Base-by-base conservation (phyloP, 768 basidiomycete genomes). In the Tylopilus sp. region DNA sequence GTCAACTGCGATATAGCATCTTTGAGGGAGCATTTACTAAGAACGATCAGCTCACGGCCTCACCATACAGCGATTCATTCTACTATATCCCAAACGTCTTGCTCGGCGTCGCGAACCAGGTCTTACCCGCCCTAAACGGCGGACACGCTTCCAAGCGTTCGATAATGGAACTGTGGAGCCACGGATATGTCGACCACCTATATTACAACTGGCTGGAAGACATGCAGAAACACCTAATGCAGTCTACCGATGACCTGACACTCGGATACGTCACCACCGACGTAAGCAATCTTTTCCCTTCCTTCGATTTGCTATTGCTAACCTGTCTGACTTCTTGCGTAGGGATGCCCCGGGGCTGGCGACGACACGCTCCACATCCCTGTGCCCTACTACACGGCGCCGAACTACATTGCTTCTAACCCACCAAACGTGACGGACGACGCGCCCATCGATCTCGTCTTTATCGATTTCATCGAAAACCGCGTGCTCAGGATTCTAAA, bases 31-130 rank as follows among this genome's bases (percentile, higher is more conserved):
- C 81, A 3, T 92, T 93, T 71, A 86, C 85, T 28, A 83, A 83
- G 66, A 88, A 92, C 65, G 89, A 93, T 66, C 85, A 90, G 59
- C 77, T 92, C 41, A 87, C 87, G 1, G 80, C 81, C 2, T 83
- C 81, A 7, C 88, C 91, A 0, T 93, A 87, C 63, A 67, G 72
- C 0, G 82, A 91, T 62, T 54, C 72, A 10, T 88, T 89, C 74
- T 55, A 79, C 21, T 90, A 76, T 68, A 77, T 91, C 51, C 70
- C 84, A 6, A 71, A 78, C 41, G 73, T 91, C 30, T 66, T 78
- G 0, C 67, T 80, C 16, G 63, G 70, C 24, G 65, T 80, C 29
- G 88, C 85, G 5, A 77, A 71, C 14, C 65, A 76, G 54, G 78
- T 87, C 0, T 69, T 89, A 3, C 73, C 80, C 0, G 60, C 71